phyloP scores from a whole-genome alignment of 129 eudicot genomes.

The Saussurea involucrata region DNA sequence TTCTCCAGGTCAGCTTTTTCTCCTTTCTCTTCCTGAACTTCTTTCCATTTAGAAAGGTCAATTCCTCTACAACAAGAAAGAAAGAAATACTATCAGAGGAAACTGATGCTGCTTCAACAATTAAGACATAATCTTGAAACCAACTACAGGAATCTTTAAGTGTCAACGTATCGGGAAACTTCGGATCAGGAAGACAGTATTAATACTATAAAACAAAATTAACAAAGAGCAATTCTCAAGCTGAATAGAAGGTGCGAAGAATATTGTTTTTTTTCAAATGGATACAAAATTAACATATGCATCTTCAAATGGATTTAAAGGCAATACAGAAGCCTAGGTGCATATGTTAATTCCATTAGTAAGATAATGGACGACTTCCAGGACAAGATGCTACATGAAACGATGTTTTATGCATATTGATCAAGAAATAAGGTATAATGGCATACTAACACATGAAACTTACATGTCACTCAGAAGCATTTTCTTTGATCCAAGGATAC shows the following conservation, averaged over 20 bases:
- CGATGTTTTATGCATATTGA: neutral
- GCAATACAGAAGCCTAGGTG: too few species aligned
- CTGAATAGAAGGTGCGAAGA: neutral
- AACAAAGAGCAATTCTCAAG: too few species aligned
- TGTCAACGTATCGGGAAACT: neutral
- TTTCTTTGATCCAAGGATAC: constrained; percentile 70
- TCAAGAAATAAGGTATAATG: neutral
- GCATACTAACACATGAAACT: constrained; percentile 28
- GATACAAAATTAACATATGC: too few species aligned
- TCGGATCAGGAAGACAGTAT: neutral
- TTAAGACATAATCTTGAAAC: neutral
- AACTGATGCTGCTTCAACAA: neutral
- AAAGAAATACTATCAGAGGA: constrained; percentile 3
- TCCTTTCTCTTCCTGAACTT: constrained; percentile 61
- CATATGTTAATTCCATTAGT: neutral
- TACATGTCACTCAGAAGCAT: constrained; percentile 91
- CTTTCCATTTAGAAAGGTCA: constrained; percentile 89
- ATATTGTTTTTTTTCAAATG: too few species aligned
- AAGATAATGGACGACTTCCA: neutral
- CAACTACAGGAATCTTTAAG: neutral
- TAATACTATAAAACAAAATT: too few species aligned
- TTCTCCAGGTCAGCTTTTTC: constrained; percentile 75
- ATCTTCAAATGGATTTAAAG: too few species aligned
- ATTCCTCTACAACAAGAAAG: constrained; percentile 58
- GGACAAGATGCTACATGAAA: neutral